Evolutionary conservation across 2,329 filamentous ascomycete species (phyloP).

Genomic region (Sordariomycetes sp.): DNA sequence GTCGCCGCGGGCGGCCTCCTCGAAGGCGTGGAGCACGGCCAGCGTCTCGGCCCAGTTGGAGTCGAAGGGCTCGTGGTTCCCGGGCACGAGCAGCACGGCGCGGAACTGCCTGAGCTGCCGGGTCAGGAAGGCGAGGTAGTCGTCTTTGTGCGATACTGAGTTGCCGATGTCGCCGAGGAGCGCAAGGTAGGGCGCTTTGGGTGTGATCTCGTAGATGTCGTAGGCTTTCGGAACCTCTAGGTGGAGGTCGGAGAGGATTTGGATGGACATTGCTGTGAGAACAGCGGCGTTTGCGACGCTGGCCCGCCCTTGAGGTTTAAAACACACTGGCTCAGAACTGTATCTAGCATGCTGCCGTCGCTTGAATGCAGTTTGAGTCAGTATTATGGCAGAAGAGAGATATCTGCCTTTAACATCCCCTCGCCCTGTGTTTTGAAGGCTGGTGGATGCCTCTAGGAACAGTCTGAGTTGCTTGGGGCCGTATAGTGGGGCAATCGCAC

Average conservation of each 20-base stretch:
- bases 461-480: not conserved
- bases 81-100: conserved; percentile 38
- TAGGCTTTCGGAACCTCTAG: conserved; percentile 39
- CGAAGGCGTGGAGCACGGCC: conserved; percentile 18
- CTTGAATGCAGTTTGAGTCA: no score
- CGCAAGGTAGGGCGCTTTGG: conserved; percentile 37
- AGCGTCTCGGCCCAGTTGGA: conserved; percentile 23
- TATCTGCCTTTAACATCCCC: no score
- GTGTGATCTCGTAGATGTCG: conserved; percentile 29
- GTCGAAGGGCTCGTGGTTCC: conserved; percentile 46
- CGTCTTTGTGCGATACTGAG: conserved; percentile 23
- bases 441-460: no score
- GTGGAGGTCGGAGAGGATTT: conserved; percentile 49
- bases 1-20: conserved; percentile 14
- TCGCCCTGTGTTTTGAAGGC: no score
- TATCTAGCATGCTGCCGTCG: no score
- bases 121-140: conserved; percentile 33
- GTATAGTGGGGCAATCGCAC: not conserved
- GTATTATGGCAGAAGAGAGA: no score
- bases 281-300: not conserved
- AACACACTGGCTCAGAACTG: no score
- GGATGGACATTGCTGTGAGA: conserved; percentile 15
- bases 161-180: conserved; percentile 47
- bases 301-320: no score
- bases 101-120: conserved; percentile 35